These are phyloP conservation scores for Moesziomyces sp. DNA, from an alignment of 1,284 basidiomycete species.

Conservation along the genomic window DNA sequence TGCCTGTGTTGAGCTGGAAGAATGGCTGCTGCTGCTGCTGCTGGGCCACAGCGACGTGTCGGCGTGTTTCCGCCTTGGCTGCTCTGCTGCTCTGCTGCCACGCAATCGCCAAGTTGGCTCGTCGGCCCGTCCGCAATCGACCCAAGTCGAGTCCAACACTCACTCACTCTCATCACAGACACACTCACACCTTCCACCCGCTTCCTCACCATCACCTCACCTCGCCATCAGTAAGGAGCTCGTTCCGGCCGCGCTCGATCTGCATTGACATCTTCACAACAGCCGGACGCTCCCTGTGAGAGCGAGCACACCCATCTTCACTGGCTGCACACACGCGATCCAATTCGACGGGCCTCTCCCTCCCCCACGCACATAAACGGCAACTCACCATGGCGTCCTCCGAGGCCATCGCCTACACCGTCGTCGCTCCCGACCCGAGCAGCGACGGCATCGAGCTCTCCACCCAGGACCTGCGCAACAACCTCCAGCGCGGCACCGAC, in stretches of 20 bases:
- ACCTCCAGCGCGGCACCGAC: conserved; percentile 94
- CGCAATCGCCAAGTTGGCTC: conserved; percentile 3
- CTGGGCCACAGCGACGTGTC: neutral
- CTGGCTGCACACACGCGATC: neutral
- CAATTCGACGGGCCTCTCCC: neutral
- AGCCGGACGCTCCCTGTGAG: neutral
- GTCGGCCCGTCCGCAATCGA: conserved; percentile 4
- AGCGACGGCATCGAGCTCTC: conserved; percentile 56
- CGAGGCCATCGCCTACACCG: conserved; percentile 52
- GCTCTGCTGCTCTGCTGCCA: conserved; percentile 1
- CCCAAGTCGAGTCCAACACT: conserved; percentile 16
- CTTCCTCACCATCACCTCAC: neutral
- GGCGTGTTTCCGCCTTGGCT: too few relatives aligned
- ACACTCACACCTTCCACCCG: conserved; percentile 4
- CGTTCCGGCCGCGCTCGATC: too few relatives aligned
- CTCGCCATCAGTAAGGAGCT: neutral
- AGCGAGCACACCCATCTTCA: neutral
- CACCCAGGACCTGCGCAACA: conserved; percentile 78
- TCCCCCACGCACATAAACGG: too few relatives aligned
- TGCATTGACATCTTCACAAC: too few relatives aligned
- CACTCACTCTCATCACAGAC: neutral
- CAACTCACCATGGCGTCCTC: conserved; percentile 33
- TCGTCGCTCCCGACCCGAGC: conserved; percentile 50
- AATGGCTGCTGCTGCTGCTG: conserved; percentile 1
- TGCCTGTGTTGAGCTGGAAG: conserved; percentile 33